phyloP scores from a whole-genome alignment of 768 basidiomycete species.

The Rhodotorula taiwanensis region DNA sequence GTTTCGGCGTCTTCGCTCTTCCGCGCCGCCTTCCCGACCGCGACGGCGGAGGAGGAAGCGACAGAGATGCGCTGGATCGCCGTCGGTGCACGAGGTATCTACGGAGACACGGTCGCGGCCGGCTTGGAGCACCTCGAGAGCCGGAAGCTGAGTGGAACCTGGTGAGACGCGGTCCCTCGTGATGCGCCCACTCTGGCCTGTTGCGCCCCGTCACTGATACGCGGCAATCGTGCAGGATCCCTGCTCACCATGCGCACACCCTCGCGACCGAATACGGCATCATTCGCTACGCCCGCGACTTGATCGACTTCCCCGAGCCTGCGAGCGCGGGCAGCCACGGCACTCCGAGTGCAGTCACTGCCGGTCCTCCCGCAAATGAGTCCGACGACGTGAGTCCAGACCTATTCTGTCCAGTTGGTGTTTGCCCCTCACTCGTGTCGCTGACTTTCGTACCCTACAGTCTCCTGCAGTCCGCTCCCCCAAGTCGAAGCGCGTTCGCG shows the following conservation, averaged over 20 bases:
- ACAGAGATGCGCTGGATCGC: constrained; percentile 36
- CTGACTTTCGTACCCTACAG: neutral
- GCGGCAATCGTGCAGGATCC: constrained; percentile 38
- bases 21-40: constrained; percentile 36
- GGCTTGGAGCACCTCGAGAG: constrained; percentile 29
- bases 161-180: too few relatives aligned
- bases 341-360: neutral
- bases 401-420: neutral
- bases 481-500: constrained; percentile 28
- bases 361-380: neutral
- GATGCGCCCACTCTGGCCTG: too few relatives aligned
- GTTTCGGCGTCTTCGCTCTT: constrained; percentile 39
- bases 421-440: neutral
- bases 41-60: constrained; percentile 28
- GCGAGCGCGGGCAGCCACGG: neutral
- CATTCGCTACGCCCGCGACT: constrained; percentile 29
- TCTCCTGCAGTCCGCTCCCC: constrained; percentile 27
- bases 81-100: constrained; percentile 14
- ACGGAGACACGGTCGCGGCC: constrained; percentile 31
- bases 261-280: constrained; percentile 38
- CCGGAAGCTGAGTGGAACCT: constrained; percentile 34
- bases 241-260: constrained; percentile 16
- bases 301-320: constrained; percentile 20
- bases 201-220: too few relatives aligned
- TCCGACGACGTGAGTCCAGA: constrained; percentile 17